Conservation (phyloP, 2,329 filamentous ascomycete species). For the Colletotrichum abscissum region DNA sequence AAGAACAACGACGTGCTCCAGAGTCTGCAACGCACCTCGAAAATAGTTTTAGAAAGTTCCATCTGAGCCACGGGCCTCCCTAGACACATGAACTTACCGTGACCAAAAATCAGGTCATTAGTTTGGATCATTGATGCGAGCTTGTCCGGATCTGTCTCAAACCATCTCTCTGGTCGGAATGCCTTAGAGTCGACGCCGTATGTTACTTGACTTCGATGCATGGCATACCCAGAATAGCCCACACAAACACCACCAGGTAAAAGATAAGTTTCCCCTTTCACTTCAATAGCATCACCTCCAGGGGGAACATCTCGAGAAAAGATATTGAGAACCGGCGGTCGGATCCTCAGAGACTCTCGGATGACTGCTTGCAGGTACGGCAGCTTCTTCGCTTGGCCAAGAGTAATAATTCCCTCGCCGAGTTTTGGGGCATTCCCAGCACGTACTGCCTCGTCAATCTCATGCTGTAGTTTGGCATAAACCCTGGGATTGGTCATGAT, state of each 20-base stretch:
- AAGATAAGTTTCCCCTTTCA: slow-evolving; percentile 38
- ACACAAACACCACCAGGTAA: slow-evolving; percentile 68
- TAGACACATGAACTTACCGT: slow-evolving; percentile 33
- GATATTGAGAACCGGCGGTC: slow-evolving; percentile 39
- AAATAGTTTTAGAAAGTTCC: slow-evolving; percentile 38
- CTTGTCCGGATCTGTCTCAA: slow-evolving; percentile 50
- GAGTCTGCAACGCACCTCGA: slow-evolving; percentile 46
- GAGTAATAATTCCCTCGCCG: slow-evolving; percentile 33
- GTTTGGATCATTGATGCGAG: slow-evolving; percentile 23
- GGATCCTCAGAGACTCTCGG: slow-evolving; percentile 48
- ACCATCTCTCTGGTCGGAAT: slow-evolving; percentile 70
- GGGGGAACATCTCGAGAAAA: slow-evolving; percentile 40
- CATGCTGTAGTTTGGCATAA: slow-evolving; percentile 53
- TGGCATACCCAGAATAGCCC: slow-evolving; percentile 69
- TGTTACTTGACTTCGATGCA: slow-evolving; percentile 66
- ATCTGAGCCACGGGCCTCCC: slow-evolving; percentile 33
- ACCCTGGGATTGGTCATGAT: slow-evolving; percentile 58
- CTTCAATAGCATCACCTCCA: slow-evolving; percentile 33
- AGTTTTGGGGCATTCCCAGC: slow-evolving; percentile 40
- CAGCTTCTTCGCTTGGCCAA: slow-evolving; percentile 44
- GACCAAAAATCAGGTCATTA: slow-evolving; percentile 30
- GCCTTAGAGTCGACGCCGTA: slow-evolving; percentile 67
- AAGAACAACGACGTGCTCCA: background rate
- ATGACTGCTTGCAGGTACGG: slow-evolving; percentile 52
- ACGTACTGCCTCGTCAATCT: slow-evolving; percentile 50